These are phyloP conservation scores for Penicillium crustosum DNA, from an alignment of 2,329 filamentous ascomycete species.

Conservation along the genomic window DNA sequence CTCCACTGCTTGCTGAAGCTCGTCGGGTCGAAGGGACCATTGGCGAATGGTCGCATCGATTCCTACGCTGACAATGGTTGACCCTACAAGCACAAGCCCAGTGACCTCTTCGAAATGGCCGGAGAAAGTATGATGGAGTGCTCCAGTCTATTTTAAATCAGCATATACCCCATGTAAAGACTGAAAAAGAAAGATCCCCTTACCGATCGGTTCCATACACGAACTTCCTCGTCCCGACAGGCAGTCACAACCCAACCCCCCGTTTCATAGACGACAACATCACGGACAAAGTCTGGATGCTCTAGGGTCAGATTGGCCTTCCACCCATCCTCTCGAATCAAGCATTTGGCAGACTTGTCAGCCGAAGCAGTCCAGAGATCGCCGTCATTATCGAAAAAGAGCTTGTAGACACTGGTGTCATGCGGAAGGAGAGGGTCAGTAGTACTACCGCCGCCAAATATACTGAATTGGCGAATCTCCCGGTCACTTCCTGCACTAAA, in stretches of 20 bases:
- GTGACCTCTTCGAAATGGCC: constrained; percentile 96
- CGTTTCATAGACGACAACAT: constrained; percentile 67
- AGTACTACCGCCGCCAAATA: constrained; percentile 43
- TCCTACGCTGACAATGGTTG: constrained; percentile 71
- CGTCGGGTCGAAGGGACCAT: constrained; percentile 70
- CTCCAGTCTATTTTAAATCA: constrained; percentile 58
- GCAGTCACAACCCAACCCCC: constrained; percentile 81
- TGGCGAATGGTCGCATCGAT: constrained; percentile 86
- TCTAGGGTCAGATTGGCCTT: constrained; percentile 67
- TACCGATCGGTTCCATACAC: constrained; percentile 74
- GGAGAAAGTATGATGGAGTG: constrained; percentile 69
- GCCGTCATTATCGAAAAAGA: constrained; percentile 69
- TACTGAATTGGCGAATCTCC: constrained; percentile 67
- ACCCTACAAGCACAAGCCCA: constrained; percentile 64
- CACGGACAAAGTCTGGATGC: constrained; percentile 89
- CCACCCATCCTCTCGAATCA: constrained; percentile 69
- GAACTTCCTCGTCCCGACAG: constrained; percentile 86
- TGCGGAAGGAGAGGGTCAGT: constrained; percentile 70
- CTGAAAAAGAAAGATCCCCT: constrained; percentile 16
- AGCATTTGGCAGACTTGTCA: constrained; percentile 81
- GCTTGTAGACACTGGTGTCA: constrained; percentile 83
- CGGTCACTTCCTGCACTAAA: constrained; percentile 80
- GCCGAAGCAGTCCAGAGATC: constrained; percentile 93
- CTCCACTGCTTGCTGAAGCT: constrained; percentile 59
- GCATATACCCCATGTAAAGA: background rate